Evolutionary conservation across 306 rosid species (phyloP).

Genomic region (Vicia faba): DNA sequence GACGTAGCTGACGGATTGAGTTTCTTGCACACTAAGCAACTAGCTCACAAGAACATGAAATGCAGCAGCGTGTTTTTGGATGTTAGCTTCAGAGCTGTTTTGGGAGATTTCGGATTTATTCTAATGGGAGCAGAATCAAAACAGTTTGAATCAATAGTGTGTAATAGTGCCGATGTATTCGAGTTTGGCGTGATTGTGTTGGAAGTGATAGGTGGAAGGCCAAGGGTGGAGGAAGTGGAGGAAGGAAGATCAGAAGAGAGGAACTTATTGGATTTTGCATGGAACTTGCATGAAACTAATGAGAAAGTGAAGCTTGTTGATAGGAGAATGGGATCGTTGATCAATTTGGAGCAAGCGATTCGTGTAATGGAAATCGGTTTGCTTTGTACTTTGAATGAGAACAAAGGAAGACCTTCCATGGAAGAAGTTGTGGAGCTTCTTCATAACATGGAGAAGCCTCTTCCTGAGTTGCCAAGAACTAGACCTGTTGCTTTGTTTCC

Average conservation of each 20-base stretch:
- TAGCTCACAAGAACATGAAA: slow-evolving; percentile 81
- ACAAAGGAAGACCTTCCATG: slow-evolving; percentile 70
- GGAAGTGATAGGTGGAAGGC: slow-evolving; percentile 78
- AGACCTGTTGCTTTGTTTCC: slow-evolving; percentile 74
- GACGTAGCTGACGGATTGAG: slow-evolving; percentile 64
- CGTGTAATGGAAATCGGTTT: slow-evolving; percentile 63
- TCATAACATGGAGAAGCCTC: slow-evolving; percentile 50
- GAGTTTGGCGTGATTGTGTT: slow-evolving; percentile 73
- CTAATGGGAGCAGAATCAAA: slow-evolving; percentile 59
- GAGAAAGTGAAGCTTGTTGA: slow-evolving; percentile 63
- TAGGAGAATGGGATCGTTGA: slow-evolving; percentile 63
- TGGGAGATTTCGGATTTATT: slow-evolving; percentile 75
- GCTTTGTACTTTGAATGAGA: slow-evolving; percentile 75
- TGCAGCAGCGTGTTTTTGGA: slow-evolving; percentile 74
- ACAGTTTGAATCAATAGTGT: slow-evolving; percentile 58
- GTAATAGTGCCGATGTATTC: slow-evolving; percentile 64
- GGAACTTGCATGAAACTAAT: slow-evolving; percentile 61
- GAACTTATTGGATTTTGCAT: slow-evolving; percentile 64
- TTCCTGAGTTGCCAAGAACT: slow-evolving; percentile 67
- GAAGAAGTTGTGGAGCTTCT: slow-evolving; percentile 70
- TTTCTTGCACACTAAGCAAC: slow-evolving; percentile 54
- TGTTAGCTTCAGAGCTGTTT: slow-evolving; percentile 62
- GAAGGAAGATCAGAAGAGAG: slow-evolving; percentile 46
- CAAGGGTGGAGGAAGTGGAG: slow-evolving; percentile 47
- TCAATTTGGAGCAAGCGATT: slow-evolving; percentile 67